A percentile compares a stretch with the other conserved stretches of the same genome.
phyloP scores from a whole-genome alignment of 2,329 filamentous ascomycete genomes.

The Fusarium anthophilum region DNA sequence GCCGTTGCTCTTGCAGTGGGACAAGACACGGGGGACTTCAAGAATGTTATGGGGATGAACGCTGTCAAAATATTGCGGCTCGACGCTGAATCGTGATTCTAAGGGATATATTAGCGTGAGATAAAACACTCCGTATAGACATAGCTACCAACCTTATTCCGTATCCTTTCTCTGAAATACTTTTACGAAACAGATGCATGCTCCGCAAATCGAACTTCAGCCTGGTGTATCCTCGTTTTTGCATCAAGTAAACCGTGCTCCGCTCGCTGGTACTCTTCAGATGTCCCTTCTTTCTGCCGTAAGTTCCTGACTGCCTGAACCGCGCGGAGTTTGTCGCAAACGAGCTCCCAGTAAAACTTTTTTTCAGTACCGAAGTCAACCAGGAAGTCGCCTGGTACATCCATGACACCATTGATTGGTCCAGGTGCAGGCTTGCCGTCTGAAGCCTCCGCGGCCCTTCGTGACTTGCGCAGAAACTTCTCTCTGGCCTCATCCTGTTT shows the following conservation, averaged over 20 bases:
- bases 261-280: conserved; percentile 43
- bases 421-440: conserved; percentile 36
- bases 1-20: conserved; percentile 65
- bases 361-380: conserved; percentile 43
- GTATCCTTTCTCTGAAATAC: background rate
- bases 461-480: conserved; percentile 48
- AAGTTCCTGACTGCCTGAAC: conserved; percentile 50
- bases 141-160: conserved; percentile 33
- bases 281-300: conserved; percentile 38
- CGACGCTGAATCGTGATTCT: conserved; percentile 37
- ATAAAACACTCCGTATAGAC: conserved; percentile 27
- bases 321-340: conserved; percentile 54
- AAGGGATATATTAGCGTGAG: conserved; percentile 32
- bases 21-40: conserved; percentile 54
- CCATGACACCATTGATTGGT: conserved; percentile 48
- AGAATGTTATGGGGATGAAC: conserved; percentile 68
- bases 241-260: conserved; percentile 44
- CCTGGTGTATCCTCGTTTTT: conserved; percentile 50
- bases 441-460: conserved; percentile 46
- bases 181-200: conserved; percentile 32
- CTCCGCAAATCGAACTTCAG: conserved; percentile 49
- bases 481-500: conserved; percentile 43
- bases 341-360: conserved; percentile 52
- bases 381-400: conserved; percentile 50
- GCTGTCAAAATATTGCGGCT: conserved; percentile 62